Base-by-base conservation (phyloP, 306 rosid species). In the Rosa multiflora region DNA sequence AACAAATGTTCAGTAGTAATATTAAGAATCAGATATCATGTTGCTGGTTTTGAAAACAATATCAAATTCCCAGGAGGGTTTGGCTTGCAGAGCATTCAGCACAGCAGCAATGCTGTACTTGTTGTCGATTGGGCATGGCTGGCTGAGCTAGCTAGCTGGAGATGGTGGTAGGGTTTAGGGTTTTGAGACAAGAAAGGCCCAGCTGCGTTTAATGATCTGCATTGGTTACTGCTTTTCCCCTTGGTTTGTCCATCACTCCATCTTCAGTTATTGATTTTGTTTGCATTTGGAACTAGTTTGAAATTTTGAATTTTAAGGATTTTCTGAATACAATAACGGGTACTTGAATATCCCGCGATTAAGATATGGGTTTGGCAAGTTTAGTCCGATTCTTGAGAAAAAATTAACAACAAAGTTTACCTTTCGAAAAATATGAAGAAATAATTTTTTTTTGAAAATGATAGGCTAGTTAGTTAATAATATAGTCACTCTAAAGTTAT, bases 11-110 rank as follows among this genome's bases (percentile, higher is more conserved):
- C 6, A 52, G 40, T 6, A 63, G 26, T 4, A 63, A 63, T 32
- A 14, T 59, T 59, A 10, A 59, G n/a, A 59, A 35, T 17, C 21
- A 52, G 21, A 72, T 53, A 20, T 35, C 3, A 29, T 9, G 70
- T 51, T 18, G 39, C 39, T 46, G 23, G 49, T 76, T 76, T 64
- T 17, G 44, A 73, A 48, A 79, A 49, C 73, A 74, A 43, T 26
- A 71, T 39, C 80, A 78, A 75, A 78, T 75, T 80, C 80, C 86
- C 42, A 84, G 40, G 77, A 23, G 8, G 37, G 63, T 56, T 59
- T 66, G 15, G 32, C 70, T 12, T 39, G 68, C 68, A 56, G 67
- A 56, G 67, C 15, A 35, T 17, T 72, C 26, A 11, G 52, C 67
- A 55, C 11, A 10, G 67, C 67, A 26, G n/a, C n/a, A n/a, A 62